A percentile compares a stretch with the other conserved stretches of the same genome.
phyloP scores from a whole-genome alignment of 225 moss, liverwort and hornwort genomes.

The Straminergon stramineum region DNA sequence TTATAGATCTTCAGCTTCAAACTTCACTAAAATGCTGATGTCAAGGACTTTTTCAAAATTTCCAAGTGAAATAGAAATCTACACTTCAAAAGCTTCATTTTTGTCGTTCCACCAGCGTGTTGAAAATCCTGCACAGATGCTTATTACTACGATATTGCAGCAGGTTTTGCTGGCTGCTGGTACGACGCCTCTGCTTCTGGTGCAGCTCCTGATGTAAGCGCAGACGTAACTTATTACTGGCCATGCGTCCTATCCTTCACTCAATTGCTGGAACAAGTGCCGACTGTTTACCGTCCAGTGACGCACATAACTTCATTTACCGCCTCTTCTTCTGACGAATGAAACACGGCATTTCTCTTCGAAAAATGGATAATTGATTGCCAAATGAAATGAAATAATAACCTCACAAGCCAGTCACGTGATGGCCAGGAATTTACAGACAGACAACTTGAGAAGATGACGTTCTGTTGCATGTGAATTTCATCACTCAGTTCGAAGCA shows the following conservation, averaged over 20 bases:
- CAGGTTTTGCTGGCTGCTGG: too few relatives aligned
- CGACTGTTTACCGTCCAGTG: not conserved
- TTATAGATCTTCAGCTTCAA: not conserved
- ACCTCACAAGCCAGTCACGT: not conserved
- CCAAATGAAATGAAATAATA: not conserved
- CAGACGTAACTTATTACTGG: too few relatives aligned
- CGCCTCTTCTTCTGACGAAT: not conserved
- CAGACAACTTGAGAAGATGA: too few relatives aligned
- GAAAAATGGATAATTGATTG: not conserved
- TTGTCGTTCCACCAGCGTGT: too few relatives aligned
- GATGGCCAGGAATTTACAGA: too few relatives aligned
- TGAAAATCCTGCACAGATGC: not conserved
- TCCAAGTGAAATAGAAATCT: not conserved
- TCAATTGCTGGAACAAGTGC: not conserved
- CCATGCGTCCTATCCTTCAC: too few relatives aligned
- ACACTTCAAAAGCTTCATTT: not conserved
- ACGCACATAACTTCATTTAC: not conserved
- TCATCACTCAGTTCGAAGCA: not conserved
- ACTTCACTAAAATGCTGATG: not conserved
- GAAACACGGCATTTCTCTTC: not conserved
- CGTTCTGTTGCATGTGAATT: not conserved
- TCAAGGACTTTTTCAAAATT: not conserved
- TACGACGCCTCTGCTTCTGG: too few relatives aligned
- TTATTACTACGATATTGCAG: too few relatives aligned
- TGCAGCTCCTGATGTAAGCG: too few relatives aligned